Base-by-base conservation (phyloP, 805 yeast species). In the Torulaspora indica region DNA sequence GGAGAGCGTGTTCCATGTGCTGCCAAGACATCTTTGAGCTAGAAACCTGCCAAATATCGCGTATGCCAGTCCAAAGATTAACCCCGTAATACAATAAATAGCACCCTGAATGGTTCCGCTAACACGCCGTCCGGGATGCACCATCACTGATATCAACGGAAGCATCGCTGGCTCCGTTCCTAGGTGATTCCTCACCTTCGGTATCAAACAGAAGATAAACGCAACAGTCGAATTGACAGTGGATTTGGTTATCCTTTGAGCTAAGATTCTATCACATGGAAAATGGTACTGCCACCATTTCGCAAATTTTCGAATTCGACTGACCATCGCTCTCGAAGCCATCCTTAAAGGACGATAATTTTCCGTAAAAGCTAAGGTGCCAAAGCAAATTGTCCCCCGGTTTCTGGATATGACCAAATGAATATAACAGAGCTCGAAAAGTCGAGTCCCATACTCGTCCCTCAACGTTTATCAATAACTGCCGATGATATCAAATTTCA, bases 111-210 rank as follows among this genome's bases (percentile, higher is more conserved):
- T 61, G 54, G 74, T 73, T 5, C 74, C 68, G 17, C 78, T 75
- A 2, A 73, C 61, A 40, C 79, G 63, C 48, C 77, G 65, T 0
- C 78, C 78, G 2, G 78, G 77, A 49, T 73, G 76, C 4, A 71
- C 71, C 54, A 71, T 72, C 12, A 74, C 77, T 1, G 76, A 67
- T 4, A 72, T 66, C 32, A 74, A 49, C 0, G 76, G 73, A 8
- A 74, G 54, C 69, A 74, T 67, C 8, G 73, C 72, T 1, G 74
- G 70, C 29, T 71, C 69, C 4, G 53, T 53, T 4, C 78, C 78
- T 13, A 74, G 35, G 8, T 51, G 56, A 8, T 35, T 48, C 20
- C 68, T 50, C 1, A 71, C 64, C 14, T 62, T 57, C 0, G 71
- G 70, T 3, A 69, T 67, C 20, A 73, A 49, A 42, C 72, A 67